Base-by-base conservation (phyloP, 306 rosid species). In the Carpinus fangiana region DNA sequence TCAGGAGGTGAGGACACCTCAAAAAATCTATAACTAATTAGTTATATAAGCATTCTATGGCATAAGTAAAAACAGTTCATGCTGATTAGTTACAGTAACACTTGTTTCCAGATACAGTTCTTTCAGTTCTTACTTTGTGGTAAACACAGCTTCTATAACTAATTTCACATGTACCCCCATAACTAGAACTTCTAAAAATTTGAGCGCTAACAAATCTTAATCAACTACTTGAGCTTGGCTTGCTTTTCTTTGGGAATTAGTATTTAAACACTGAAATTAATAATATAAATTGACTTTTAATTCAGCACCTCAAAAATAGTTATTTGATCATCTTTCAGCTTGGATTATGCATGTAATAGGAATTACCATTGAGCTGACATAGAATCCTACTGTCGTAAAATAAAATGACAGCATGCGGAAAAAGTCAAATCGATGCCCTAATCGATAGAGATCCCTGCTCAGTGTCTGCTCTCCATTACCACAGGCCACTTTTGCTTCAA, bases 391-490 rank as follows among this genome's bases (percentile, higher is more conserved):
- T 23, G 99, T 92, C 1, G 99, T 90, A 80, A 93, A 95, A 83
- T 93, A 91, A 81, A 74, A 95, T 0, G 99, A 91, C 67, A 95
- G 48, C 99, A 95, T 93, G 84, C 98, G 98, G 87, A 95, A 92
- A 81, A 95, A 95, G 92, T 95, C 98, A 55, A 88, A 95, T 67
- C 98, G 98, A 79, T 95, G 98, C 21, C 98, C 98, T 73, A 95
- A 84, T 57, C 98, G 87, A 80, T 95, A 95, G 84, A 95, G 60
- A 73, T 95, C 98, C 78, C 98, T 91, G 90, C 98, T 95, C 54
- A 95, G 79, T 7, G 79, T 86, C 87, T 94, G 97, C 89, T 92
- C 98, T 86, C 98, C 97, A 79, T 94, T 94, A 55, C 98, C 98
- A 68, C 97, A 92, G 74, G 98, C 97, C 71, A 94, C 97, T 83